phyloP scores from a whole-genome alignment of 2,329 filamentous ascomycete species.

The Arthroderma sp. region DNA sequence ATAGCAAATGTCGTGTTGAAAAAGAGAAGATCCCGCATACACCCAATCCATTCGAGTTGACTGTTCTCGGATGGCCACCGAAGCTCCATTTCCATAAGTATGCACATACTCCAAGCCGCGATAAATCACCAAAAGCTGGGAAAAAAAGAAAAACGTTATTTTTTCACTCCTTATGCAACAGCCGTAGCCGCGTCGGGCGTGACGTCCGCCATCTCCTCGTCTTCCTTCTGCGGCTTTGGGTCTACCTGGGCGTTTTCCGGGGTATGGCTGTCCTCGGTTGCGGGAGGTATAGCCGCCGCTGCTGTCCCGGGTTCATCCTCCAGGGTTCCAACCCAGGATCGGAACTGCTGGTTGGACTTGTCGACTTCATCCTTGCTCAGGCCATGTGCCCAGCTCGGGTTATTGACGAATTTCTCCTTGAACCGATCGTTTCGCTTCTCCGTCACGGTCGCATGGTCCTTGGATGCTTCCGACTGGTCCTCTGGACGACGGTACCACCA shows the following conservation, averaged over 20 bases:
- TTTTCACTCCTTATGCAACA: conserved; percentile 10
- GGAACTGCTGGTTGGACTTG: conserved; percentile 34
- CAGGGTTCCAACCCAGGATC: conserved; percentile 31
- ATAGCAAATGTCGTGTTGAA: too few relatives aligned
- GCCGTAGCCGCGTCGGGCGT: conserved; percentile 15
- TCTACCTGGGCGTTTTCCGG: conserved; percentile 8
- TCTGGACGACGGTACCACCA: conserved; percentile 47
- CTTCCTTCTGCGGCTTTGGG: conserved; percentile 12
- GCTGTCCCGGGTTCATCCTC: conserved; percentile 4
- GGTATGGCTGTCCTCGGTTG: too few relatives aligned
- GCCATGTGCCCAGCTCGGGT: conserved; percentile 38
- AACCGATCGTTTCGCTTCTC: conserved; percentile 36
- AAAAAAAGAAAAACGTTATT: conserved; percentile 10
- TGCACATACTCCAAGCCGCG: too few relatives aligned
- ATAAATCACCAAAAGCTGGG: conserved; percentile 1
- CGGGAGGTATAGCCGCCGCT: too few relatives aligned
- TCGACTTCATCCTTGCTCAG: conserved; percentile 38
- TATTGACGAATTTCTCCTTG: conserved; percentile 40
- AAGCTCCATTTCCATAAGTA: too few relatives aligned
- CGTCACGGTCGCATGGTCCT: conserved; percentile 22
- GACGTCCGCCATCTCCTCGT: conserved; percentile 25
- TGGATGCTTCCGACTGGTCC: conserved; percentile 21
- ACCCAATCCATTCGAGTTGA: too few relatives aligned
- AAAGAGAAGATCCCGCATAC: too few relatives aligned
- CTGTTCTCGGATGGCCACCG: too few relatives aligned